A percentile compares a stretch with the other conserved stretches of the same genome.
phyloP scores from a whole-genome alignment of 352 stramenopile genomes.

The Phytophthora aleatoria region DNA sequence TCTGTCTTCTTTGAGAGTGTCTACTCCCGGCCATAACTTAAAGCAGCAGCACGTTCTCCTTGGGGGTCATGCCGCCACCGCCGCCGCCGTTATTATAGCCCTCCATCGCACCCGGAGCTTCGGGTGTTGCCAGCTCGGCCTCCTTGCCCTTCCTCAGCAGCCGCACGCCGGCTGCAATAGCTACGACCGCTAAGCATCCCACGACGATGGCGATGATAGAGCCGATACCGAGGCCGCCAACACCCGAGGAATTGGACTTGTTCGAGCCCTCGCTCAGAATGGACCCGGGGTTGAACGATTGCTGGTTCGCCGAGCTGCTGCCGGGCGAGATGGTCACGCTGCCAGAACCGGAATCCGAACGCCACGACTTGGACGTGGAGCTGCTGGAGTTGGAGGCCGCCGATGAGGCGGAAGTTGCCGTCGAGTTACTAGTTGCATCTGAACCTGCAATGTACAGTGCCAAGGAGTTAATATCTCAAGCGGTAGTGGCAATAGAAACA shows the following conservation, averaged over 20 bases:
- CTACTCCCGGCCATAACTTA: slow-evolving; percentile 63
- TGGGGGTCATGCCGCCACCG: slow-evolving; percentile 74
- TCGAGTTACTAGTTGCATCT: slow-evolving; percentile 18
- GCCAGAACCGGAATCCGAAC: slow-evolving; percentile 26
- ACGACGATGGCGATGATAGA: slow-evolving; percentile 66
- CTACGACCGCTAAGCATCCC: slow-evolving; percentile 75
- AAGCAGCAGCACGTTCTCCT: slow-evolving; percentile 83
- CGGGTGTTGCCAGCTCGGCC: slow-evolving; percentile 50
- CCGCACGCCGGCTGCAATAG: slow-evolving; percentile 65
- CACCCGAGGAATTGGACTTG: neutral
- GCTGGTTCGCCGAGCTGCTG: slow-evolving; percentile 40
- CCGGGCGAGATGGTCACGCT: slow-evolving; percentile 20
- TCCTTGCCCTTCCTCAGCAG: slow-evolving; percentile 77
- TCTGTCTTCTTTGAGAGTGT: slow-evolving; percentile 21
- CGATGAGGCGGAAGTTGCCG: slow-evolving; percentile 4
- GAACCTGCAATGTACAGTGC: slow-evolving; percentile 29
- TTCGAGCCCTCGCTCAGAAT: slow-evolving; percentile 37
- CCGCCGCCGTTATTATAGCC: slow-evolving; percentile 55
- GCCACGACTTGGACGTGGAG: slow-evolving; percentile 17
- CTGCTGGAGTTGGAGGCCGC: slow-evolving; percentile 12
- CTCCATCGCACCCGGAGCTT: slow-evolving; percentile 41
- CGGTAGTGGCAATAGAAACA: slow-evolving; percentile 3
- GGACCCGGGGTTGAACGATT: slow-evolving; percentile 43
- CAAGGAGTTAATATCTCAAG: slow-evolving; percentile 19
- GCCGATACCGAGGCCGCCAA: slow-evolving; percentile 34